Conservation (phyloP, 2,329 filamentous ascomycete species). For the Myriangium duriaei region DNA sequence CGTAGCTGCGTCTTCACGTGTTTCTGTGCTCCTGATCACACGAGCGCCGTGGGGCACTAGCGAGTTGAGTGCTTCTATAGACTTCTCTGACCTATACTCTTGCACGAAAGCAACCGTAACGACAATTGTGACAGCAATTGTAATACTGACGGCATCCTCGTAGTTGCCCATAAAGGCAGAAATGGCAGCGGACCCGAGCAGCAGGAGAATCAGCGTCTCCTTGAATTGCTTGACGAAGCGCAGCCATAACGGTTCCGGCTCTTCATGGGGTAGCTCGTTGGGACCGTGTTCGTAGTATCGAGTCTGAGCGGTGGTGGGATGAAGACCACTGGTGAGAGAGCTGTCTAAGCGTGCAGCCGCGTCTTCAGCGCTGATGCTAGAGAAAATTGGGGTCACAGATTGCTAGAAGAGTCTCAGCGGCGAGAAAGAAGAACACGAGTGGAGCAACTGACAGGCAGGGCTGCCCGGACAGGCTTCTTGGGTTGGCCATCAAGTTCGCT, state of each 20-base stretch:
- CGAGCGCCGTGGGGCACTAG: constrained; percentile 93
- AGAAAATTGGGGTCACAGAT: constrained; percentile 39
- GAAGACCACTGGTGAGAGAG: constrained; percentile 70
- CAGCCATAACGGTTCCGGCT: constrained; percentile 86
- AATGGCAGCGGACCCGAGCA: constrained; percentile 75
- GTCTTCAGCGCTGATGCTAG: constrained; percentile 61
- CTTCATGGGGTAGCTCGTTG: constrained; percentile 90
- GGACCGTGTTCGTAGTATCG: constrained; percentile 71
- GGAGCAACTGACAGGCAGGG: not conserved
- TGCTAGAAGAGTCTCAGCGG: constrained; percentile 16
- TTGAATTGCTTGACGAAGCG: constrained; percentile 95
- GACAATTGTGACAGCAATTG: constrained; percentile 91
- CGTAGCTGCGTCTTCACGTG: constrained; percentile 12
- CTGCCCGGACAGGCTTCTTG: constrained; percentile 7
- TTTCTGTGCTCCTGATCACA: constrained; percentile 53
- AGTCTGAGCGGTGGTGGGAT: constrained; percentile 66
- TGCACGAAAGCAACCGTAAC: constrained; percentile 93
- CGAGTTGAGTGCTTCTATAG: constrained; percentile 84
- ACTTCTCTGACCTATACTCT: constrained; percentile 95
- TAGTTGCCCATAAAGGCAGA: constrained; percentile 86
- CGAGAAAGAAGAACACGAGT: too few species aligned
- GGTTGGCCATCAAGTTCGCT: constrained; percentile 7
- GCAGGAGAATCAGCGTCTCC: constrained; percentile 84
- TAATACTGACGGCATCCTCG: constrained; percentile 91
- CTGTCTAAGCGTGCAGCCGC: constrained; percentile 66